Base-by-base conservation (phyloP, 2,329 filamentous ascomycete species). In the Parasarocladium wereldwijsianum region DNA sequence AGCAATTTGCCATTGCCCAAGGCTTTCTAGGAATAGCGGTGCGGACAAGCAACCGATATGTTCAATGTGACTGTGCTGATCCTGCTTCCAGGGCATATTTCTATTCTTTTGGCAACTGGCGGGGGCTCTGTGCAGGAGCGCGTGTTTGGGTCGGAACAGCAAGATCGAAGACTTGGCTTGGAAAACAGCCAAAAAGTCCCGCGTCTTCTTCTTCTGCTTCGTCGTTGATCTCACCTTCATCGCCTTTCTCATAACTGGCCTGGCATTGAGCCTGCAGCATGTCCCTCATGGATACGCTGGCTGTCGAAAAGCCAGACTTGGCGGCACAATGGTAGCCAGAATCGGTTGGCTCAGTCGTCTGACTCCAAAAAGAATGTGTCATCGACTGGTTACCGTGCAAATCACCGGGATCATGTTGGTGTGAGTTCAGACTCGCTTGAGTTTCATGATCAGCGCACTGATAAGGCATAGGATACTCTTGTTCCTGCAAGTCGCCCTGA, bases 121-220 rank as follows among this genome's bases (percentile, higher is more conserved):
- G n/a, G n/a, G n/a, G n/a, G n/a, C n/a, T n/a, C n/a, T n/a, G n/a
- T n/a, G n/a, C n/a, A n/a, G n/a, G n/a, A n/a, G n/a, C n/a, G n/a
- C n/a, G n/a, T n/a, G n/a, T n/a, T n/a, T n/a, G n/a, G n/a, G n/a
- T n/a, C n/a, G n/a, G n/a, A n/a, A n/a, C n/a, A n/a, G n/a, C n/a
- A n/a, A n/a, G n/a, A n/a, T n/a, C n/a, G n/a, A n/a, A n/a, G n/a
- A n/a, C n/a, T n/a, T n/a, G n/a, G n/a, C n/a, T n/a, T n/a, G n/a
- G n/a, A n/a, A n/a, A n/a, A n/a, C n/a, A n/a, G n/a, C n/a, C n/a
- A n/a, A n/a, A n/a, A n/a, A n/a, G n/a, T n/a, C n/a, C 12, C 30
- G 20, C 8, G 9, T 16, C 27, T 25, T 30, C 27, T 32, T 37
- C 26, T 37, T 35, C 31, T n/a, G 33, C 6, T 14, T 33, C 13